Base-by-base conservation (phyloP, 2,329 filamentous ascomycete genomes). In the Onygenales sp. region DNA sequence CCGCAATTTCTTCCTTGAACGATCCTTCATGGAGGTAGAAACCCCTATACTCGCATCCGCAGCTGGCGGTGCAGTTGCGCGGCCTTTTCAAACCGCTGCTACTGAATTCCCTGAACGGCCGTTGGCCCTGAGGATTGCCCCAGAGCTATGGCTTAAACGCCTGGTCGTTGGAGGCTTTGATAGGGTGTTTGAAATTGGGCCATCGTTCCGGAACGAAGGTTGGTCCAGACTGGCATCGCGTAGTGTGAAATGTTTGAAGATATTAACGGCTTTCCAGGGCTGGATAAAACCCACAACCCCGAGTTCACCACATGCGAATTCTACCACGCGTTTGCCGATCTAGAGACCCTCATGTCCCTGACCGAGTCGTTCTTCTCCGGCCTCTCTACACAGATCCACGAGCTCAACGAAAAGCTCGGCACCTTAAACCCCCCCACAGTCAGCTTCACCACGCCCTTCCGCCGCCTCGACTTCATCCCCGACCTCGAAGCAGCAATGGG, bases 301-400 rank as follows among this genome's bases (percentile, higher is more conserved):
- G 93, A 98, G 66, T 98, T 97, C 72, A 93, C 88, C 44, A 97
- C 89, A 56, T 97, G 92, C 75, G 93, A 98, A 72, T 97, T 95
- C 72, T 98, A 98, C 71, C 85, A 87, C 57, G 85, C 91, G 2
- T 94, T 91, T 63, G 83, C 86, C 56, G 87, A 85, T 58, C 78
- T 96, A 0, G 74, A 83, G 38, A 81, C 87, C 43, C 74, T 97
- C 50, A 90, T 95, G 64, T 66, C 70, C 17, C 81, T 84, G 66
- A 97, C 92, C 0, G 87, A 93, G 67, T 73, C 78, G 11, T 71
- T 97, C 47, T 70, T 96, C 35, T 73, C 67, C 36, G 76, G 79
- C 14, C 74, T 91, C 13, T 78, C 81, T 8, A 62, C 69, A 13
- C 76, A 78, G 57, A 77, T 81, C 39, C 67, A 31, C 68, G 75